Evolutionary conservation across 78 protist genomes (phyloP), one percentile per base, ranked within the genome.

Genomic region (Dictyostelium purpureum): DNA sequence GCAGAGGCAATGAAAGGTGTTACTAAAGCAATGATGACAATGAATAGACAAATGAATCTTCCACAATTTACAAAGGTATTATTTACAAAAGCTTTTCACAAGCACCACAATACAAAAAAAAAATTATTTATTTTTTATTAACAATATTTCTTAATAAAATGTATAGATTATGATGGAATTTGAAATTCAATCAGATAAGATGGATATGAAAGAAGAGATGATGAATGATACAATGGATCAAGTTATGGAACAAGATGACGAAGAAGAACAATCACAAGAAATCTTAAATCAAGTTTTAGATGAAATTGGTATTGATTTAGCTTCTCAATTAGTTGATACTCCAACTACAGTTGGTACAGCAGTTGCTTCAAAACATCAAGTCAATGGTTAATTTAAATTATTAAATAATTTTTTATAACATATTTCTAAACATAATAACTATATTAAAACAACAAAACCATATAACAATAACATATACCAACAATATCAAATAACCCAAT

Each of bases 111-210:
- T n/a, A n/a, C n/a, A n/a, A n/a, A n/a, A n/a, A n/a, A n/a, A n/a
- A n/a, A n/a, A n/a, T n/a, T n/a, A n/a, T n/a, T n/a, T n/a, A n/a
- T n/a, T n/a, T n/a, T n/a, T n/a, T n/a, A n/a, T n/a, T n/a, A n/a
- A n/a, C n/a, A n/a, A n/a, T n/a, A n/a, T n/a, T n/a, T n/a, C n/a
- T n/a, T n/a, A n/a, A n/a, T n/a, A n/a, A n/a, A n/a, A n/a, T n/a
- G n/a, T n/a, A n/a, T n/a, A n/a, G 88, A 96, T 98, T 77, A 98
- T 98, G 99, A 89, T 90, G 97, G 99, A 98, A 61, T 98, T 98
- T 75, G 99, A 97, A 90, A 69, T 78, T 59, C 96, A 97, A 57
- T 77, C 77, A 35, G 99, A 97, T 61, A 88, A 83, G 74, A 96
- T 98, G 98, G 98, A 95, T 33, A 93, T 94, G 97, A 96, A 97